Percentiles rank a stretch among this genome's conserved stretches.
phyloP scores from a whole-genome alignment of 441 rosid species.

The Brassica balearica region DNA sequence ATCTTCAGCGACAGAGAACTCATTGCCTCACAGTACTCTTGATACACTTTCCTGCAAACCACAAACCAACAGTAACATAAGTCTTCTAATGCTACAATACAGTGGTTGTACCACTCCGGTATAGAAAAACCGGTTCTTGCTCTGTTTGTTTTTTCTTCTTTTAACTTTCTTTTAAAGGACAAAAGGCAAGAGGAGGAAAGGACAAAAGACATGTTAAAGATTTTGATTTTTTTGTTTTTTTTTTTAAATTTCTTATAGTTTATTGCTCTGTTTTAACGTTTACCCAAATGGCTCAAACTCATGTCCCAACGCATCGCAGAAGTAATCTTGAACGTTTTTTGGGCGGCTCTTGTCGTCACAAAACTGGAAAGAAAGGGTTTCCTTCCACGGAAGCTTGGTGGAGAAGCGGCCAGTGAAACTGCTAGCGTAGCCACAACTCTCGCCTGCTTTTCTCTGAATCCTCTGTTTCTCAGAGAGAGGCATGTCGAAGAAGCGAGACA shows the following conservation, averaged over 20 bases:
- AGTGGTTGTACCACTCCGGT: constrained; percentile 6
- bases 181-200: constrained; percentile 17
- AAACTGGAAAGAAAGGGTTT: constrained; percentile 84
- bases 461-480: constrained; percentile 77
- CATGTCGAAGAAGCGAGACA: constrained; percentile 73
- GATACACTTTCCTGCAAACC: constrained; percentile 66
- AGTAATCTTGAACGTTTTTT: constrained; percentile 61
- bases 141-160: not conserved
- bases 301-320: constrained; percentile 67
- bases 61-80: constrained; percentile 20
- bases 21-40: constrained; percentile 86
- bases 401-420: constrained; percentile 96
- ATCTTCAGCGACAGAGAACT: constrained; percentile 78
- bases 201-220: constrained; percentile 39
- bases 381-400: constrained; percentile 97
- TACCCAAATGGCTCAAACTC: constrained; percentile 77
- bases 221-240: constrained; percentile 18
- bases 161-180: not conserved
- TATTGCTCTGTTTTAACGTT: constrained; percentile 33
- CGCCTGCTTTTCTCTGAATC: constrained; percentile 77
- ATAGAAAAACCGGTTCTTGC: constrained; percentile 13
- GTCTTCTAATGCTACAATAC: constrained; percentile 18
- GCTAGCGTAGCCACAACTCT: constrained; percentile 92
- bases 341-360: constrained; percentile 53
- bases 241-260: constrained; percentile 1